phyloP scores from a whole-genome alignment of 1,284 basidiomycete species.

The Sphagnurus paluster region DNA sequence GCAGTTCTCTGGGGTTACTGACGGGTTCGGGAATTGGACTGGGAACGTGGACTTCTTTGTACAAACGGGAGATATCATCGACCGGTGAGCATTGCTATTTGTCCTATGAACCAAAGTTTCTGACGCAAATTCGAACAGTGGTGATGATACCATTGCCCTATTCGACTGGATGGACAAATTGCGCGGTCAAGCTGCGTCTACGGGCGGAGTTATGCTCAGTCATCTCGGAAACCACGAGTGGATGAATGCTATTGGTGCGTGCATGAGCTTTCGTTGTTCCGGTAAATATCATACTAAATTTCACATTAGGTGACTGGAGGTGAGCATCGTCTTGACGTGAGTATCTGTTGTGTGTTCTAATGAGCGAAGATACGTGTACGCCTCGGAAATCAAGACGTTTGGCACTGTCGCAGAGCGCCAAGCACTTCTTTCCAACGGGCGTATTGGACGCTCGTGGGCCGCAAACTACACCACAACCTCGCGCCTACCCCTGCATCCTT shows the following conservation, averaged over 20 bases:
- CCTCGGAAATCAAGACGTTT: constrained; percentile 79
- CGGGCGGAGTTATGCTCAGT: constrained; percentile 74
- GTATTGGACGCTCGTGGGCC: constrained; percentile 83
- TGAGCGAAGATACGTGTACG: constrained; percentile 80
- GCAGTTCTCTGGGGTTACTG: constrained; percentile 73
- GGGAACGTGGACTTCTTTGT: constrained; percentile 82
- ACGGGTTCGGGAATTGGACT: constrained; percentile 72
- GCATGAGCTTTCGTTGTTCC: background rate
- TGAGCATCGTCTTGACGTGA: constrained; percentile 33
- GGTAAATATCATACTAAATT: background rate
- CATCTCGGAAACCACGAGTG: constrained; percentile 89
- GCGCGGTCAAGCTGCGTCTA: constrained; percentile 67
- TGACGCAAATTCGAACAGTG: constrained; percentile 46
- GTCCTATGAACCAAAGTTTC: background rate
- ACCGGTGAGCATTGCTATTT: constrained; percentile 51
- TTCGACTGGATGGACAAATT: constrained; percentile 82
- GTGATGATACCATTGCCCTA: constrained; percentile 83
- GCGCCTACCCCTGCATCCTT: constrained; percentile 75
- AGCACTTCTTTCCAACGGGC: constrained; percentile 70
- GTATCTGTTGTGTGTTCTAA: too few relatives aligned
- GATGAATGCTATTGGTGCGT: constrained; percentile 85
- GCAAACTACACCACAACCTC: constrained; percentile 84
- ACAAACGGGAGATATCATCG: constrained; percentile 93
- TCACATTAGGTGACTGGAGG: constrained; percentile 76
- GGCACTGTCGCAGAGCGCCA: constrained; percentile 72